Evolutionary conservation across 148 eudicot species (phyloP), one percentile per base, ranked within the genome.

Genomic region (Diospyros lotus): DNA sequence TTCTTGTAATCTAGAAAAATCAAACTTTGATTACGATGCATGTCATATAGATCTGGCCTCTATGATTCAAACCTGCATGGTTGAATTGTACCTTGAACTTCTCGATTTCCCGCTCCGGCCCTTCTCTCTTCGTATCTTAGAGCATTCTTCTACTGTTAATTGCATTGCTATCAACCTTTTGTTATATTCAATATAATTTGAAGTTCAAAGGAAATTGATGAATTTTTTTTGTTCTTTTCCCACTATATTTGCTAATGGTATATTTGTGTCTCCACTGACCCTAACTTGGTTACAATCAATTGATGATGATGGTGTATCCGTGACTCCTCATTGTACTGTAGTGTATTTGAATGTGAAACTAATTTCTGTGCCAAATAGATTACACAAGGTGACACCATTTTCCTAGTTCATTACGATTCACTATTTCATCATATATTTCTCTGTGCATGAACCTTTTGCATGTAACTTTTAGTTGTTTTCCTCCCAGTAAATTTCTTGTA

Each of bases 21-120:
- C 43, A 7, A 69, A 69, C 40, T 17, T 52, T 0, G 2, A 1
- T 54, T 6, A 9, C 7, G n/a, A 50, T 50, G 38, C 3, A 5
- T 68, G 71, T n/a, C n/a, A 51, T 43, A 15, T 68, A 0, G 43
- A 4, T 67, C 71, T 67, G 70, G 18, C 18, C 71, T 68, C 18
- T 28, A 9, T 28, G 58, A 68, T 10, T 5, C 51, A 42, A 59
- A n/a, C 55, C 5, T 45, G 10, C 9, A 17, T 67, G 6, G 10
- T 6, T 3, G 0, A 48, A 68, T 54, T 50, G 42, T 10, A 10
- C 51, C 58, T 68, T 68, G 43, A 68, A 68, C 5, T 50, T 50
- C 50, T 18, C 67, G 53, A 17, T n/a, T 13, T 6, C 43, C 1
- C 3, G 41, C 50, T 13, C 9, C 68, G 15, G 28, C n/a, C 52